Conservation (phyloP, 352 stramenopile species). For the Phytophthora multivora region DNA sequence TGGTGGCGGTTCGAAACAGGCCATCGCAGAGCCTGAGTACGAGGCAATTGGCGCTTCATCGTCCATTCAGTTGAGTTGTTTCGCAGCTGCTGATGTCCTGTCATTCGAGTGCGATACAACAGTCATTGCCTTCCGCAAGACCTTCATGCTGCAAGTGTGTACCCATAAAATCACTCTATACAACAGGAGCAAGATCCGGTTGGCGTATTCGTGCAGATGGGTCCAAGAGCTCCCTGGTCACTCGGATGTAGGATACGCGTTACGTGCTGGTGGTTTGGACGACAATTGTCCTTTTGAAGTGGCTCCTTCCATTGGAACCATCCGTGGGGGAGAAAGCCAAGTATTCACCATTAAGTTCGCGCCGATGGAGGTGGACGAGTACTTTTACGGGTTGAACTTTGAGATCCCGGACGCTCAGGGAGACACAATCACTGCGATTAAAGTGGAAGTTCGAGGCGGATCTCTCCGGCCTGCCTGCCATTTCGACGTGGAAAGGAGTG, state of each 20-base stretch:
- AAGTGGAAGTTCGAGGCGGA: constrained; percentile 67
- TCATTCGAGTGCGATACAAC: constrained; percentile 66
- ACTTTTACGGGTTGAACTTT: constrained; percentile 72
- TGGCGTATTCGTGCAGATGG: constrained; percentile 69
- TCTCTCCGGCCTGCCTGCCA: constrained; percentile 92
- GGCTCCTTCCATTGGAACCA: constrained; percentile 56
- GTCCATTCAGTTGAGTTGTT: constrained; percentile 57
- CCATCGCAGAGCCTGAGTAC: constrained; percentile 51
- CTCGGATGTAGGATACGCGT: constrained; percentile 8
- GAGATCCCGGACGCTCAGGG: constrained; percentile 13
- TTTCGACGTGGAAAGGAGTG: constrained; percentile 90
- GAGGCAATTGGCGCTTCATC: constrained; percentile 43
- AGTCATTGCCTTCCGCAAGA: constrained; percentile 73
- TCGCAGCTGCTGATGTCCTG: constrained; percentile 66
- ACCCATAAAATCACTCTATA: constrained; percentile 67
- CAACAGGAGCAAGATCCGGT: constrained; percentile 76
- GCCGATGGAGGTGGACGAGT: constrained; percentile 92
- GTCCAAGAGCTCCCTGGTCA: constrained; percentile 24
- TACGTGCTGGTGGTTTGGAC: constrained; percentile 25
- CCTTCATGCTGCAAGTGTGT: constrained; percentile 89
- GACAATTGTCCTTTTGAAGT: constrained; percentile 90
- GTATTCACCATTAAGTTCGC: constrained; percentile 89
- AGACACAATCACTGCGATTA: constrained; percentile 23
- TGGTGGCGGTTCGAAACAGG: constrained; percentile 21
- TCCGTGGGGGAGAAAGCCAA: constrained; percentile 63